These are phyloP conservation scores for Blastocystis sp. DNA, from an alignment of 352 stramenopile genomes.

Conservation along the genomic window DNA sequence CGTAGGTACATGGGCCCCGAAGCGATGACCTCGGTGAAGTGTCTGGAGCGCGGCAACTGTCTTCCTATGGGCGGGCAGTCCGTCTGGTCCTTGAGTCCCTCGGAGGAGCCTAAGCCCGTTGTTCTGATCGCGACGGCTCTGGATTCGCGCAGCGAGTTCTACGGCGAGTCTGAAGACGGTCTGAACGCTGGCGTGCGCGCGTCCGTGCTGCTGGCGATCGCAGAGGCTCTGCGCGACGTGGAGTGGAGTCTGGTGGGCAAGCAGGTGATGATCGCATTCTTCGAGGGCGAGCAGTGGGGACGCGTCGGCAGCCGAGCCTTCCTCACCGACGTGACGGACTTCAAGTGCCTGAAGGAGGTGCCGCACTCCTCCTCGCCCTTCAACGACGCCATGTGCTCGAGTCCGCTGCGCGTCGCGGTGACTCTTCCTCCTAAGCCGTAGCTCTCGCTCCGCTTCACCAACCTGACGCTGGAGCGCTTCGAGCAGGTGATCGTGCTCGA, in stretches of 20 bases:
- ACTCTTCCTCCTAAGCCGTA: slow-evolving; percentile 16
- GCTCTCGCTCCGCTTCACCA: slow-evolving; percentile 42
- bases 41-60: slow-evolving; percentile 16
- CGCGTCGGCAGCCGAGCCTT: slow-evolving; percentile 41
- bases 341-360: slow-evolving; percentile 38
- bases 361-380: slow-evolving; percentile 4
- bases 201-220: slow-evolving; percentile 55
- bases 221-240: slow-evolving; percentile 12
- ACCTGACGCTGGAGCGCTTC: slow-evolving; percentile 37
- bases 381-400: slow-evolving; percentile 62
- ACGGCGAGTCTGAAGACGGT: not conserved
- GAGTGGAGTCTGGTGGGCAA: not conserved
- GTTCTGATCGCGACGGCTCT: slow-evolving; percentile 29
- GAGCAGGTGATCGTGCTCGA: slow-evolving; percentile 67
- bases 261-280: slow-evolving; percentile 65
- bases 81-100: slow-evolving; percentile 30
- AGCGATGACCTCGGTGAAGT: slow-evolving; percentile 36
- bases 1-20: slow-evolving; percentile 70
- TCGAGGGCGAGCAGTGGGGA: slow-evolving; percentile 66
- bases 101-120: not conserved
- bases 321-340: slow-evolving; percentile 31
- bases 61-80: slow-evolving; percentile 64
- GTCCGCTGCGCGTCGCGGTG: slow-evolving; percentile 29
- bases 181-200: not conserved
- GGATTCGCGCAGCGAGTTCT: slow-evolving; percentile 30